Evolutionary conservation across 2,329 filamentous ascomycete species (phyloP), one percentile per base, ranked within the genome.

Genomic region (Furcasterigmium furcatum): DNA sequence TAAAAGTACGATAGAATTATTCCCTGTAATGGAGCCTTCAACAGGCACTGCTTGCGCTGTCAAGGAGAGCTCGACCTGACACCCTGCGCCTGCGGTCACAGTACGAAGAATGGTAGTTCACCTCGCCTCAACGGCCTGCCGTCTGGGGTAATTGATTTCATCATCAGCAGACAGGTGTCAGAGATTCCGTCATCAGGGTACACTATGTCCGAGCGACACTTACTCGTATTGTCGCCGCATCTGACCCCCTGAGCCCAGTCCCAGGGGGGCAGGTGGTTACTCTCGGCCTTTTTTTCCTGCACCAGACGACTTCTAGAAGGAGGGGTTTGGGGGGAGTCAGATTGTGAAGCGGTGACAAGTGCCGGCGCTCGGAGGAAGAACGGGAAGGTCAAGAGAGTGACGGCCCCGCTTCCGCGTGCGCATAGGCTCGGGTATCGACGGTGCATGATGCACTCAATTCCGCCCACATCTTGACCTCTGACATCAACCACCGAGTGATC

Each of bases 21-120:
- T n/a, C n/a, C n/a, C 24, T 12, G 7, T 16, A 27, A 29, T 34
- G n/a, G 35, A 22, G 47, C 49, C 49, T 51, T 50, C 45, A 47
- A 51, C 49, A 51, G 49, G 47, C 34, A 18, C 24, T 27, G 7
- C 24, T 27, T 27, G 24, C 24, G 24, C 24, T 12, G 24, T n/a
- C n/a, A n/a, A n/a, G n/a, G n/a, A n/a, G n/a, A n/a, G n/a, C n/a
- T n/a, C n/a, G n/a, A n/a, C n/a, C n/a, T n/a, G n/a, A n/a, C n/a
- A n/a, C n/a, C n/a, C n/a, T n/a, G n/a, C n/a, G n/a, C n/a, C n/a
- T n/a, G n/a, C n/a, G n/a, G n/a, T n/a, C n/a, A n/a, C n/a, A n/a
- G n/a, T n/a, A n/a, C n/a, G n/a, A n/a, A n/a, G n/a, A n/a, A n/a
- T n/a, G n/a, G n/a, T n/a, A n/a, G n/a, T n/a, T n/a, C n/a, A n/a